Percentiles rank a stretch among this genome's conserved stretches.
These are phyloP conservation scores for Fusarium avenaceum DNA, from an alignment of 2,329 filamentous ascomycete genomes.

Conservation along the genomic window DNA sequence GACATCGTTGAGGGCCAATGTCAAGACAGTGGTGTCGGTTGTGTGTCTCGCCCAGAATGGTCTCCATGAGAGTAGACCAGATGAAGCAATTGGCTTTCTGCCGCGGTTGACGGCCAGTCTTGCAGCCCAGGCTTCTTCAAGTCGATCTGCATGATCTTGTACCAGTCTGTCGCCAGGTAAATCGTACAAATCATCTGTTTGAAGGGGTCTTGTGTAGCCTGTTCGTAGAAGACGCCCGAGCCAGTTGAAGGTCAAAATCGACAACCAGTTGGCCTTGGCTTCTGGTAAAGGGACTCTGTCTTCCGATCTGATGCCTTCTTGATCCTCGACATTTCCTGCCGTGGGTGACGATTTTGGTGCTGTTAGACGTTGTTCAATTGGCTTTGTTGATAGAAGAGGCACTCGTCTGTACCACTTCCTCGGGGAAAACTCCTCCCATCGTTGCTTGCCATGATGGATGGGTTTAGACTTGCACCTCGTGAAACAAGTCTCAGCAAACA, in stretches of 20 bases:
- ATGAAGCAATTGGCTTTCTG: background rate
- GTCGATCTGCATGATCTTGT: slow-evolving; percentile 26
- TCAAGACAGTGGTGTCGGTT: slow-evolving; percentile 46
- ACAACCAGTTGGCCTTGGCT: slow-evolving; percentile 24
- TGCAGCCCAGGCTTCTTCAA: slow-evolving; percentile 27
- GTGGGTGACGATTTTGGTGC: slow-evolving; percentile 7
- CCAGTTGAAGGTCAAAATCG: slow-evolving; percentile 29
- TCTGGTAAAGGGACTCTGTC: slow-evolving; percentile 20
- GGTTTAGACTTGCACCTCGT: background rate
- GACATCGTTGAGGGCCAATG: slow-evolving; percentile 50
- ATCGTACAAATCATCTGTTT: slow-evolving; percentile 27
- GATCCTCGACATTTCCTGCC: slow-evolving; percentile 17
- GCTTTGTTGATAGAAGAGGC: slow-evolving; percentile 46
- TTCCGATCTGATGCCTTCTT: background rate
- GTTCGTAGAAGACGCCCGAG: slow-evolving; percentile 19
- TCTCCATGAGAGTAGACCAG: slow-evolving; percentile 5
- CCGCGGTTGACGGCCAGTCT: slow-evolving; percentile 2
- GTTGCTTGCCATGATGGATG: slow-evolving; percentile 41
- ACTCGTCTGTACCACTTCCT: slow-evolving; percentile 52
- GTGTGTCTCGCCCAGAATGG: slow-evolving; percentile 49
- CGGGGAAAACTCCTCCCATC: slow-evolving; percentile 47
- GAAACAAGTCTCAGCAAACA: background rate
- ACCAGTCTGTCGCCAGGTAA: slow-evolving; percentile 26
- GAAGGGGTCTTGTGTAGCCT: slow-evolving; percentile 31
- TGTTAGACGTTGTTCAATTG: slow-evolving; percentile 19